phyloP scores from a whole-genome alignment of 352 stramenopile species.

The Phytophthora cryptogea region DNA sequence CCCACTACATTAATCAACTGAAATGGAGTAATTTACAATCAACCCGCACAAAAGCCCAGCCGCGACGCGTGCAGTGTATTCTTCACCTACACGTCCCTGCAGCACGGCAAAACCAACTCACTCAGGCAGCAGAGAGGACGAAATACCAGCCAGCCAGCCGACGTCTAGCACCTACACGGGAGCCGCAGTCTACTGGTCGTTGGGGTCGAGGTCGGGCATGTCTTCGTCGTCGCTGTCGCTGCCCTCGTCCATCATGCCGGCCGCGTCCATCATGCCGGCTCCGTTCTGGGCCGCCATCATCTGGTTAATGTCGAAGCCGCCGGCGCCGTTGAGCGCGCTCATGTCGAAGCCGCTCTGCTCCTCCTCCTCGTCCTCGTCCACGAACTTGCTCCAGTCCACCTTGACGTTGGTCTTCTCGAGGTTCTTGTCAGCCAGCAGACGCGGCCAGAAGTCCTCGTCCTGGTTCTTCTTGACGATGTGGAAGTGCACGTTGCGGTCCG shows the following conservation, averaged over 20 bases:
- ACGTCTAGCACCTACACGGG: constrained; percentile 6
- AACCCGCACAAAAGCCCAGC: constrained; percentile 10
- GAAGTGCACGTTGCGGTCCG: constrained; percentile 95
- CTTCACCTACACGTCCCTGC: constrained; percentile 10
- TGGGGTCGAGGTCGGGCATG: constrained; percentile 84
- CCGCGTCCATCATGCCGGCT: constrained; percentile 62
- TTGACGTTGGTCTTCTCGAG: constrained; percentile 97
- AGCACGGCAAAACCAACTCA: constrained; percentile 20
- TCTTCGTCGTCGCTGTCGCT: constrained; percentile 84
- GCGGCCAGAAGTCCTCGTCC: constrained; percentile 95
- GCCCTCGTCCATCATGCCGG: constrained; percentile 68
- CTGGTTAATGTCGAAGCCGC: constrained; percentile 95
- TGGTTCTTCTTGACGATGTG: constrained; percentile 96
- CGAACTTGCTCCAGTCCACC: constrained; percentile 97
- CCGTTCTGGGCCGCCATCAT: constrained; percentile 92
- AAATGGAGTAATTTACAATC: constrained; percentile 19
- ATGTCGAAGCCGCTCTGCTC: constrained; percentile 88
- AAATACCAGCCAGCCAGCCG: constrained; percentile 8
- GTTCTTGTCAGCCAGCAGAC: constrained; percentile 95
- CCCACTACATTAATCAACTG: constrained; percentile 18
- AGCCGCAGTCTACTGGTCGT: constrained; percentile 32
- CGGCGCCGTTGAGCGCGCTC: constrained; percentile 82
- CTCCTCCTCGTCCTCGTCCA: constrained; percentile 96
- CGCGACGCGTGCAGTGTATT: constrained; percentile 25
- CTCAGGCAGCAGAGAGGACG: constrained; percentile 12